phyloP scores from a whole-genome alignment of 306 rosid genomes.

The Quercus robur region DNA sequence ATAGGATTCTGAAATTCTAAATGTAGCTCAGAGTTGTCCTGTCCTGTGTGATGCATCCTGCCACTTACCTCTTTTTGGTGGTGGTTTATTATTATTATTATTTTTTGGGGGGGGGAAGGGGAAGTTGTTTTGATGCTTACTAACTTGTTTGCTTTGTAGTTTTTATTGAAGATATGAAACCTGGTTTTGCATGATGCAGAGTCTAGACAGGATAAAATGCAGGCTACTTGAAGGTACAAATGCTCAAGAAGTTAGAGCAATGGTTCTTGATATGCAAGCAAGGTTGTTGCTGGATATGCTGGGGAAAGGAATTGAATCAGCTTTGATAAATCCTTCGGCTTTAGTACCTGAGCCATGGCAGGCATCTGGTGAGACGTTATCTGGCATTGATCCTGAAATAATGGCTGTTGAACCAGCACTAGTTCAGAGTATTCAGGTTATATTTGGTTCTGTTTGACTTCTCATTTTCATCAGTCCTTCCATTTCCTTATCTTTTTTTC shows the following conservation, averaged over 20 bases:
- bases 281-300: conserved; percentile 97
- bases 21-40: too few species aligned
- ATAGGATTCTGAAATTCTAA: neutral
- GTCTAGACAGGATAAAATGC: conserved; percentile 97
- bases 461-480: neutral
- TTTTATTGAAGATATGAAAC: conserved; percentile 1
- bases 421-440: conserved; percentile 78
- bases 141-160: neutral
- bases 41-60: neutral
- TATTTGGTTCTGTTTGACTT: conserved; percentile 12
- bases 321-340: conserved; percentile 82
- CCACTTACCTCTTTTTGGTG: too few species aligned
- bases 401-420: conserved; percentile 92
- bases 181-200: conserved; percentile 52
- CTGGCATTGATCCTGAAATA: conserved; percentile 80
- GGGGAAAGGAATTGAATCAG: conserved; percentile 98
- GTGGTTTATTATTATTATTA: too few species aligned
- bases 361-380: conserved; percentile 67
- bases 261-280: conserved; percentile 99
- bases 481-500: neutral
- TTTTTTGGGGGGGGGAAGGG: neutral
- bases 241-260: conserved; percentile 99
- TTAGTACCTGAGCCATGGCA: conserved; percentile 90
- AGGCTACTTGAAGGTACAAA: conserved; percentile 91
- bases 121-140: neutral